Evolutionary conservation across 495 filamentous ascomycete genomes (phyloP).

Genomic region (Penicillium coffeae): DNA sequence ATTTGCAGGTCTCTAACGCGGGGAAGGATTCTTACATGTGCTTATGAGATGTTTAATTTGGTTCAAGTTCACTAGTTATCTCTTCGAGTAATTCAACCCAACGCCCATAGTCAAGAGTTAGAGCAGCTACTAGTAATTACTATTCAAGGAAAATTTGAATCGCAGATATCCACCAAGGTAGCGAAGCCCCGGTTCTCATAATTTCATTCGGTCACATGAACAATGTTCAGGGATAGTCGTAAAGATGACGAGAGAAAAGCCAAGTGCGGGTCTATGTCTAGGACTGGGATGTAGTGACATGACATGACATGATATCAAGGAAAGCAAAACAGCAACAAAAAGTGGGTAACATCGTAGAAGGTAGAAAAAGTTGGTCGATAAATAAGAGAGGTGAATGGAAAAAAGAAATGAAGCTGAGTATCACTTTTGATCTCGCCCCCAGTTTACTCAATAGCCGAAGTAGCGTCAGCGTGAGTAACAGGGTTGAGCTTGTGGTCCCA

Average conservation of each 20-base stretch:
- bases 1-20: too few relatives aligned
- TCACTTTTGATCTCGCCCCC: not conserved
- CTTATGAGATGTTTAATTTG: too few relatives aligned
- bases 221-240: not conserved
- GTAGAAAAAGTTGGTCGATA: not conserved
- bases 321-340: not conserved
- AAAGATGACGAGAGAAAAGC: not conserved
- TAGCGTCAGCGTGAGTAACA: slow-evolving; percentile 50
- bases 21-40: too few relatives aligned
- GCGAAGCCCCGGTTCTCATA: not conserved
- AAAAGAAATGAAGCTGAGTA: not conserved
- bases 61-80: not conserved
- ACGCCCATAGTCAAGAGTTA: not conserved
- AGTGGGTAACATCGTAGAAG: not conserved
- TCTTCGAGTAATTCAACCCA: not conserved
- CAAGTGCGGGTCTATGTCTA: not conserved
- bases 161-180: not conserved
- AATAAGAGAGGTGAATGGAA: not conserved
- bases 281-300: not conserved
- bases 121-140: not conserved
- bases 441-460: slow-evolving; percentile 54
- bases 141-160: not conserved
- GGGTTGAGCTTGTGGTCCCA: slow-evolving; percentile 59
- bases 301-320: not conserved
- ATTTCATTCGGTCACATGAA: not conserved